A percentile compares a stretch with the other conserved stretches of the same genome.
These are phyloP conservation scores for Magnaporthiopsis incrustans DNA, from an alignment of 2,329 filamentous ascomycete species.

Conservation along the genomic window DNA sequence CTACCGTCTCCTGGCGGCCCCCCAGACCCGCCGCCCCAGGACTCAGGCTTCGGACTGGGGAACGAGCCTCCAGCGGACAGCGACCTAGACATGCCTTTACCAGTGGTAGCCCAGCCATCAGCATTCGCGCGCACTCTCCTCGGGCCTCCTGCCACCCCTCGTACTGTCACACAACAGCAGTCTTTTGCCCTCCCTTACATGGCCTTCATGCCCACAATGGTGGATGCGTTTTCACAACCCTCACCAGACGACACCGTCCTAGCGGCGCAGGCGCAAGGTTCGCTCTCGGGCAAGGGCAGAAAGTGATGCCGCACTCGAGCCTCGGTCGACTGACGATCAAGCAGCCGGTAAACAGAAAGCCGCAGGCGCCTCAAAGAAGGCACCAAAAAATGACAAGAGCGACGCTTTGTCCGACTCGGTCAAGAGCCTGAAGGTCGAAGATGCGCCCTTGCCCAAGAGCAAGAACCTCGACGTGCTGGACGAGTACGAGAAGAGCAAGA, in stretches of 20 bases:
- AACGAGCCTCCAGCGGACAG: background rate
- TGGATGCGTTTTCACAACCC: constrained; percentile 68
- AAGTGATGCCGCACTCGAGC: constrained; percentile 32
- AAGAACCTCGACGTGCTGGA: constrained; percentile 81
- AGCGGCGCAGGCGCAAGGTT: constrained; percentile 84
- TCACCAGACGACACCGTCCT: constrained; percentile 89
- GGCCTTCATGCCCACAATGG: constrained; percentile 38
- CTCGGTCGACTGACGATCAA: constrained; percentile 25
- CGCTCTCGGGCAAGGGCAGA: constrained; percentile 46
- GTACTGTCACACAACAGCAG: constrained; percentile 18
- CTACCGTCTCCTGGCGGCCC: too few species aligned
- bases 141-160: constrained; percentile 26
- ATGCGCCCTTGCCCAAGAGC: constrained; percentile 50
- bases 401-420: constrained; percentile 27
- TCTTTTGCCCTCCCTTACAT: constrained; percentile 41
- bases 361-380: constrained; percentile 28
- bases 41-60: background rate
- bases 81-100: background rate
- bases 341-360: constrained; percentile 43
- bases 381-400: constrained; percentile 13
- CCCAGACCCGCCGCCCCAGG: background rate
- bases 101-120: constrained; percentile 33
- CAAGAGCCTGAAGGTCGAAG: constrained; percentile 34
- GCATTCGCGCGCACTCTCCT: constrained; percentile 49
- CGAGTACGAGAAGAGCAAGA: constrained; percentile 67